Evolutionary conservation across 2,329 filamentous ascomycete species (phyloP).

Genomic region (Blastomyces silverae): DNA sequence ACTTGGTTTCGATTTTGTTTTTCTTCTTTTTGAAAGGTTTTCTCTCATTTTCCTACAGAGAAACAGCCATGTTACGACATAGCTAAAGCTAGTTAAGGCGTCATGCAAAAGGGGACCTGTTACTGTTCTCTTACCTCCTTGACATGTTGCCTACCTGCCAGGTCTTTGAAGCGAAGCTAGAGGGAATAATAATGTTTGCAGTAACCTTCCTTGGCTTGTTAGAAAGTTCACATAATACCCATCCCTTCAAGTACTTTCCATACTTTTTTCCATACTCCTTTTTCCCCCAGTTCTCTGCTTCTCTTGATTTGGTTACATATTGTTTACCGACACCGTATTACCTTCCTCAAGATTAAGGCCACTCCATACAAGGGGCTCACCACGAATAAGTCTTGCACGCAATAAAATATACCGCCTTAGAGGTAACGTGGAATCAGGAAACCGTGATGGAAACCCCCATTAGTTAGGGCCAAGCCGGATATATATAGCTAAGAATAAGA

Average conservation of each 20-base stretch:
- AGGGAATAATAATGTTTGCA: neutral
- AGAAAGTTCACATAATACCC: constrained; percentile 7
- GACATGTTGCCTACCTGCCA: neutral
- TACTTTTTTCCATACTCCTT: neutral
- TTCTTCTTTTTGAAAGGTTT: neutral
- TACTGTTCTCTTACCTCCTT: neutral
- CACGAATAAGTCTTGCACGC: no score
- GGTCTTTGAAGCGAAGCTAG: neutral
- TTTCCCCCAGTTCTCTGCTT: neutral
- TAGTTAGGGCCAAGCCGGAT: neutral
- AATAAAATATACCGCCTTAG: neutral
- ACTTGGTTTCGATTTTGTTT: neutral
- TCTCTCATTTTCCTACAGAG: neutral
- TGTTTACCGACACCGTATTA: neutral
- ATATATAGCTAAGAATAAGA: constrained; percentile 9
- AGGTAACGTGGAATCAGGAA: neutral
- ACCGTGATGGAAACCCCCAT: neutral
- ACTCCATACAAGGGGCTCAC: neutral
- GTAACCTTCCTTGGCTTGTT: neutral
- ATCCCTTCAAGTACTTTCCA: neutral
- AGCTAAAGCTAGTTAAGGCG: neutral
- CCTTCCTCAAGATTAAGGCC: neutral
- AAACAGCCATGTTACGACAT: neutral
- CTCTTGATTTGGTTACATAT: neutral
- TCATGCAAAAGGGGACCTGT: neutral